Evolutionary conservation across 768 basidiomycete genomes (phyloP).

Genomic region (Suillus plorans): DNA sequence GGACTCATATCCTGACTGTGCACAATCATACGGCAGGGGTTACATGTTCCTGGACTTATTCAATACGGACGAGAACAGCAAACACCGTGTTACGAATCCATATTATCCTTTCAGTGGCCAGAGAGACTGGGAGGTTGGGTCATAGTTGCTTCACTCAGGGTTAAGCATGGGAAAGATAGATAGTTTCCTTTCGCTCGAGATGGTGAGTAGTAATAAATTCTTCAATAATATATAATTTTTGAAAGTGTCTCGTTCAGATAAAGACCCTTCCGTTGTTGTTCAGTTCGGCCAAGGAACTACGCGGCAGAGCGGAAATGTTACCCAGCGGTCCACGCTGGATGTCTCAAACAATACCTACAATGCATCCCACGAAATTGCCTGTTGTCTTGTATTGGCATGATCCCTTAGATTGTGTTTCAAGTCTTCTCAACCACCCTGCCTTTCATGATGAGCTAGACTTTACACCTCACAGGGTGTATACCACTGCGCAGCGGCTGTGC

Average conservation of each 20-base stretch:
- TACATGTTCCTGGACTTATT: neutral
- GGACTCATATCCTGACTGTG: neutral
- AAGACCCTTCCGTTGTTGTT: conserved; percentile 18
- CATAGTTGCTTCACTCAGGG: conserved; percentile 11
- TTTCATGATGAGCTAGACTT: too few relatives aligned
- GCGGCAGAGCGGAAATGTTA: conserved; percentile 17
- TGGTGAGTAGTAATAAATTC: neutral
- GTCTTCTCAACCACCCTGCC: too few relatives aligned
- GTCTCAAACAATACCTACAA: conserved; percentile 8
- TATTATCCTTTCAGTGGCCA: neutral
- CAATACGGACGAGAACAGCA: neutral
- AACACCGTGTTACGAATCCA: neutral
- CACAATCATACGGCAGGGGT: neutral
- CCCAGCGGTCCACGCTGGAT: conserved; percentile 25
- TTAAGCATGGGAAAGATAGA: conserved; percentile 31
- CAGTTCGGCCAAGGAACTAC: conserved; percentile 24
- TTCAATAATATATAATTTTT: neutral
- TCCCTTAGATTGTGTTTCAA: too few relatives aligned
- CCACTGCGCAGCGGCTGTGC: too few relatives aligned
- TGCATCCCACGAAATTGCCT: conserved; percentile 20
- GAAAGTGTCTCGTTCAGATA: neutral
- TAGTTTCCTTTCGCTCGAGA: conserved; percentile 24
- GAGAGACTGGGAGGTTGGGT: neutral
- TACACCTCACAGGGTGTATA: too few relatives aligned
- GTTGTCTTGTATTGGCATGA: conserved; percentile 13